phyloP scores from a whole-genome alignment of 176 grass and related monocot species.

The Aegilops tauschii region DNA sequence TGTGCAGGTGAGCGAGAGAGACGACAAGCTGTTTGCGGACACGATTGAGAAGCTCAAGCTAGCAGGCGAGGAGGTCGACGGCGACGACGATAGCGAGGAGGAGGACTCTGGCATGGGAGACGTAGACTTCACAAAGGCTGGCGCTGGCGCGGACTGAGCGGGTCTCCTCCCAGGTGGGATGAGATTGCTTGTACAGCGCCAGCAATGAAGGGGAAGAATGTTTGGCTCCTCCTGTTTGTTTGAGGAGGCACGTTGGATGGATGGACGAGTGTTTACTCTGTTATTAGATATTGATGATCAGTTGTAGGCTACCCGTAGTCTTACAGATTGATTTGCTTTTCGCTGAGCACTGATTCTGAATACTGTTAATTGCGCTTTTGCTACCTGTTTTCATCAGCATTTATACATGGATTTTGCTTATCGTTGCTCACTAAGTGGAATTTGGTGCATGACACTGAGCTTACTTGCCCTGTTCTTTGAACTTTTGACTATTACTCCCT shows the following conservation, averaged over 20 bases:
- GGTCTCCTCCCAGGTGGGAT: neutral
- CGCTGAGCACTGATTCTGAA: no score
- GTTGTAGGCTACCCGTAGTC: no score
- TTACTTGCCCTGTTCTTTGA: no score
- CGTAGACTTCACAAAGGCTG: constrained; percentile 39
- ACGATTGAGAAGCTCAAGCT: constrained; percentile 50
- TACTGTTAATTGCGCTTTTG: no score
- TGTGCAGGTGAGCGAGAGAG: constrained; percentile 66
- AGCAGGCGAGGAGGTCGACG: constrained; percentile 59
- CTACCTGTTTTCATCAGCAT: no score
- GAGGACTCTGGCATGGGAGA: constrained; percentile 74
- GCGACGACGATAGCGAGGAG: constrained; percentile 57
- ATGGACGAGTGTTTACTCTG: no score
- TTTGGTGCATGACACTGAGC: no score
- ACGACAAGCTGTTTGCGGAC: constrained; percentile 52
- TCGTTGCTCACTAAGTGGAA: no score
- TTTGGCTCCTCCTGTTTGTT: neutral
- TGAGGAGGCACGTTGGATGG: neutral
- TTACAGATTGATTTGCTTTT: no score
- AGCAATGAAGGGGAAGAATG: neutral
- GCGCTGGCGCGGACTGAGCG: constrained; percentile 24
- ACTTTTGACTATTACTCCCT: no score
- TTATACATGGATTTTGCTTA: no score
- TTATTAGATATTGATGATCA: no score
- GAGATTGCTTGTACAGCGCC: constrained; percentile 31